These are phyloP conservation scores for Monoraphidium neglectum DNA, from an alignment of 139 green algal species.

Conservation along the genomic window DNA sequence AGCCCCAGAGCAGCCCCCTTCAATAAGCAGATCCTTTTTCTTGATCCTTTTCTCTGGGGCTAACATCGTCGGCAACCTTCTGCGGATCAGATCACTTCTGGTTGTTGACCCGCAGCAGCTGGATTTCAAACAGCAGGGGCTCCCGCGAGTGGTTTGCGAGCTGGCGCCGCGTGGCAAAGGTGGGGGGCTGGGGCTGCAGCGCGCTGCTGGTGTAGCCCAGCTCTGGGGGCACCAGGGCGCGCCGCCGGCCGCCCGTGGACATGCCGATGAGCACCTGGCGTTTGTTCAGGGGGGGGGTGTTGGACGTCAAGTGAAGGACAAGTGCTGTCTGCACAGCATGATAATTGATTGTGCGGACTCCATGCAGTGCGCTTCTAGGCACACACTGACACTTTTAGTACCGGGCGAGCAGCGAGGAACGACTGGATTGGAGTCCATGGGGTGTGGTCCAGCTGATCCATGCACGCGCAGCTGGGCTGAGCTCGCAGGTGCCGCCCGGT, in stretches of 20 bases:
- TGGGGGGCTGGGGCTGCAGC: conserved; percentile 67
- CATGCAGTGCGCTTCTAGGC: too few species aligned
- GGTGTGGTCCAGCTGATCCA: too few species aligned
- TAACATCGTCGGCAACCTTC: too few species aligned
- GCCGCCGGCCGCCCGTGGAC: conserved; percentile 60
- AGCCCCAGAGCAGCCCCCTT: too few species aligned
- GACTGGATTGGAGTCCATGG: too few species aligned
- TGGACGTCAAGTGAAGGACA: background rate
- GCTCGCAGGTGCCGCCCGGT: too few species aligned
- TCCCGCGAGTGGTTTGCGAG: conserved; percentile 74
- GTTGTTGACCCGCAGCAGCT: conserved; percentile 63
- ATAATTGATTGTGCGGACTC: too few species aligned
- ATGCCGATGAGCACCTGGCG: conserved; percentile 61
- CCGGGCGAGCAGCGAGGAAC: too few species aligned
- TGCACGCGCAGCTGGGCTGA: too few species aligned
- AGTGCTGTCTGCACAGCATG: background rate
- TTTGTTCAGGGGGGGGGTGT: background rate
- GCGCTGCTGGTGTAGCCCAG: conserved; percentile 54
- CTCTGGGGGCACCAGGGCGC: conserved; percentile 64
- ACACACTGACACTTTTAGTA: too few species aligned
- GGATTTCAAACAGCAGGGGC: conserved; percentile 84
- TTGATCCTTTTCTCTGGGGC: too few species aligned
- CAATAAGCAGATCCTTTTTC: too few species aligned
- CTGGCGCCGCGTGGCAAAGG: conserved; percentile 80
- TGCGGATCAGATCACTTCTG: background rate